These are phyloP conservation scores for Yarrowia bubula DNA, from an alignment of 805 yeast species.

Conservation along the genomic window DNA sequence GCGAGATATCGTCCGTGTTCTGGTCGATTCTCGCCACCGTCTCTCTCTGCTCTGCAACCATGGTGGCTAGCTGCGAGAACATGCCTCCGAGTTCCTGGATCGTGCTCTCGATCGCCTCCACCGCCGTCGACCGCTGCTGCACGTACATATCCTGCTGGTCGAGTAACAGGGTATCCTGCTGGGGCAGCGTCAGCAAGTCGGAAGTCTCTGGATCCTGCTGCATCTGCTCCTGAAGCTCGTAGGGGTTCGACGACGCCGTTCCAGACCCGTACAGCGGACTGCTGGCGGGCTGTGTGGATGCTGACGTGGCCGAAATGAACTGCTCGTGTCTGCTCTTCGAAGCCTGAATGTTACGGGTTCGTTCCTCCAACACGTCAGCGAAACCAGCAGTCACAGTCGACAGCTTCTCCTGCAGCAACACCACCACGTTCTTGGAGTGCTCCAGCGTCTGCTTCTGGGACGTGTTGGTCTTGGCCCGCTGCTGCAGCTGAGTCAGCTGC, in stretches of 20 bases:
- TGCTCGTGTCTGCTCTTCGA: conserved; percentile 81
- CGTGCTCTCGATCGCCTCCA: conserved; percentile 94
- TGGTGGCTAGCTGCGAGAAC: conserved; percentile 91
- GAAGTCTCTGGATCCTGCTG: conserved; percentile 39
- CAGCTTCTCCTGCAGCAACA: conserved; percentile 80
- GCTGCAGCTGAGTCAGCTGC: conserved; percentile 60
- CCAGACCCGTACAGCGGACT: conserved; percentile 29
- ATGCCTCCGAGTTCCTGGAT: conserved; percentile 94
- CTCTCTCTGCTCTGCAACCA: conserved; percentile 98
- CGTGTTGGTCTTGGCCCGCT: conserved; percentile 46
- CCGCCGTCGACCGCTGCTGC: conserved; percentile 83
- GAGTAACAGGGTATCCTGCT: conserved; percentile 82
- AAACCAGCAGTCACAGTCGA: conserved; percentile 91
- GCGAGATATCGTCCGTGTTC: conserved; percentile 87
- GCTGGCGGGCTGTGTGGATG: conserved; percentile 31
- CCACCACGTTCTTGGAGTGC: conserved; percentile 83
- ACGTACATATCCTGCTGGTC: conserved; percentile 75
- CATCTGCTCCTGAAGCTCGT: conserved; percentile 35
- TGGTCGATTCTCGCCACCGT: conserved; percentile 92
- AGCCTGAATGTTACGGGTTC: conserved; percentile 80
- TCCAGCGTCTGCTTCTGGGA: conserved; percentile 59
- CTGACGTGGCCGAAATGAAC: conserved; percentile 54
- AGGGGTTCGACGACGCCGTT: conserved; percentile 16
- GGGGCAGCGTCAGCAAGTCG: conserved; percentile 72
- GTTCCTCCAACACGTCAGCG: conserved; percentile 79